These are phyloP conservation scores for Coleophoma crateriformis DNA, from an alignment of 2,329 filamentous ascomycete genomes.

Conservation along the genomic window DNA sequence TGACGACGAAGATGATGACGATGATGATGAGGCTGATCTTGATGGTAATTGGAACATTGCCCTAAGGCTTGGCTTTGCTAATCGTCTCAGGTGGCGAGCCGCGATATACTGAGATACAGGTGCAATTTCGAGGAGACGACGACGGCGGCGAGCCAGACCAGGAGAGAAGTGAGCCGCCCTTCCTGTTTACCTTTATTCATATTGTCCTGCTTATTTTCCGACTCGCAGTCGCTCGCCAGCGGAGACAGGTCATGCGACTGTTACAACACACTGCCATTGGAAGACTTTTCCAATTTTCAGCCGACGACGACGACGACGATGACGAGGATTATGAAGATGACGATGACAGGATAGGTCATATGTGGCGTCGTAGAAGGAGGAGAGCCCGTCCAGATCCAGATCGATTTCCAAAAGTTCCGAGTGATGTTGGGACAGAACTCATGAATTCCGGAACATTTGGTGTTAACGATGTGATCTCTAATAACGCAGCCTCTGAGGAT, in stretches of 20 bases:
- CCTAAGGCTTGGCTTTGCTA: not conserved
- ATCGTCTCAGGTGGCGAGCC: not conserved
- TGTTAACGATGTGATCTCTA: conserved; percentile 49
- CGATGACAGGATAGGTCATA: conserved; percentile 20
- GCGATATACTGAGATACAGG: conserved; percentile 15
- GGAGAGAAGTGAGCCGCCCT: conserved; percentile 28
- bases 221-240: conserved; percentile 15
- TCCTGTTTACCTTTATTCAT: conserved; percentile 13
- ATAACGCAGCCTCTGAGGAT: conserved; percentile 41
- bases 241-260: conserved; percentile 15
- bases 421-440: conserved; percentile 65
- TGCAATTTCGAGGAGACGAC: conserved; percentile 30
- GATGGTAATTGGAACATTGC: not conserved
- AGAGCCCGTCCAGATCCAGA: conserved; percentile 41
- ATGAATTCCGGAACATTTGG: conserved; percentile 85
- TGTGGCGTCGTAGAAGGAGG: conserved; percentile 40
- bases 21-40: not conserved
- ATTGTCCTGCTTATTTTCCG: conserved; percentile 20
- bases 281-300: conserved; percentile 13
- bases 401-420: conserved; percentile 79
- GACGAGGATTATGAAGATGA: conserved; percentile 15
- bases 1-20: conserved; percentile 6
- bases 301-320: conserved; percentile 8
- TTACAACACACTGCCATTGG: conserved; percentile 15
- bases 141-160: conserved; percentile 14